Evolutionary conservation across 257 asterid species (phyloP), one percentile per base, ranked within the genome.

Genomic region (Perilla frutescens): DNA sequence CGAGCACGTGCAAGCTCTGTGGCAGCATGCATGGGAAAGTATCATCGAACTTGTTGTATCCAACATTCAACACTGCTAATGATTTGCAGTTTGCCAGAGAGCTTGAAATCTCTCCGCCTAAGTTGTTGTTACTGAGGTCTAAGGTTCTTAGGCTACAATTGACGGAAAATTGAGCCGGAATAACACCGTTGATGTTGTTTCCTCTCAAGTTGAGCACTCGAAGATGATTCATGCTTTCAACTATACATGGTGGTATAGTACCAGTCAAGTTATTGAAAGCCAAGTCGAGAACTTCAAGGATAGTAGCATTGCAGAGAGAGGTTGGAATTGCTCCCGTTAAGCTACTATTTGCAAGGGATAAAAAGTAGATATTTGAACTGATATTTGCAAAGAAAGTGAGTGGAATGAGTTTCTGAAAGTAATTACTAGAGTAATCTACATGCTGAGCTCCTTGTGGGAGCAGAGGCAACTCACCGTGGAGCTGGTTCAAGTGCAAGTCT

Each of bases 401-500:
- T 34, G 29, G 61, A 55, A 0, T 8, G 2, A 8, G 7, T 8
- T 20, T 15, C 13, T 20, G 12, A 20, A 54, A 55, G 9, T 3
- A 20, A 54, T 54, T 54, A 26, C 34, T 36, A 5, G 60, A 54
- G 12, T 7, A 26, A 8, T 54, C 60, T 1, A 54, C n/a, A 54
- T 54, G 4, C 0, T 1, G 0, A 54, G 65, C 44, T 31, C 26
- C 1, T 11, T 0, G 26, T 6, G 37, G 7, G 65, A 36, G 29
- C 13, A 2, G 7, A 7, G 59, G 6, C 5, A 80, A 7, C 55
- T 57, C 43, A 2, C 73, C 77, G 0, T 49, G 65, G 4, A 79
- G 51, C 7, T 41, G 58, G 78, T 82, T 82, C 26, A 68, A 62
- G 15, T 61, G 80, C 34, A 80, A 60, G 48, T 79, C 82, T 0